Conservation (phyloP, 139 green algal genomes). For the Coelastrella sp. region DNA sequence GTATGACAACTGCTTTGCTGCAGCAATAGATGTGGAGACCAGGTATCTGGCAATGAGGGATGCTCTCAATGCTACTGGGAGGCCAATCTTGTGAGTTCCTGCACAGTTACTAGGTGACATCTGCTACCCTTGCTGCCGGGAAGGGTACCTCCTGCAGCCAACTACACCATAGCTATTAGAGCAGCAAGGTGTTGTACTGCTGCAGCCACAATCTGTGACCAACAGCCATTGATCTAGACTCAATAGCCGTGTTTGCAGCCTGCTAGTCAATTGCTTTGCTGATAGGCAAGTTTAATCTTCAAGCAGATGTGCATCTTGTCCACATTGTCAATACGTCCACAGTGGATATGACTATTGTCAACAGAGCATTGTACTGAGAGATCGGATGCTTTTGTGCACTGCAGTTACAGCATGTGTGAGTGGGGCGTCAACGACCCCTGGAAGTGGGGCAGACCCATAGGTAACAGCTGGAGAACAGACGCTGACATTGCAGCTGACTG, state of each 20-base stretch:
- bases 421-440: slow-evolving; percentile 23
- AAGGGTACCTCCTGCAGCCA: background rate
- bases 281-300: too few relatives aligned
- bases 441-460: background rate
- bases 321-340: too few relatives aligned
- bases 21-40: slow-evolving; percentile 13
- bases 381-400: background rate
- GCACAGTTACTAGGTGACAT: too few relatives aligned
- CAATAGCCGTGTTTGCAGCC: too few relatives aligned
- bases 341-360: too few relatives aligned
- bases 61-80: slow-evolving; percentile 40
- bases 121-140: background rate
- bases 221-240: too few relatives aligned
- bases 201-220: too few relatives aligned
- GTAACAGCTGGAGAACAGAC: slow-evolving; percentile 44
- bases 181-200: too few relatives aligned
- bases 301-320: too few relatives aligned
- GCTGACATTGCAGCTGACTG: slow-evolving; percentile 30
- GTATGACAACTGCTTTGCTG: slow-evolving; percentile 32
- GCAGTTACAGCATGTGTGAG: slow-evolving; percentile 45
- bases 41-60: slow-evolving; percentile 46
- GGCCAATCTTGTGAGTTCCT: slow-evolving; percentile 35
- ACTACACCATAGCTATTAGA: too few relatives aligned
- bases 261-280: too few relatives aligned
- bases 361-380: too few relatives aligned